Evolutionary conservation across 148 eudicot genomes (phyloP).

Genomic region (Silene uniflora): DNA sequence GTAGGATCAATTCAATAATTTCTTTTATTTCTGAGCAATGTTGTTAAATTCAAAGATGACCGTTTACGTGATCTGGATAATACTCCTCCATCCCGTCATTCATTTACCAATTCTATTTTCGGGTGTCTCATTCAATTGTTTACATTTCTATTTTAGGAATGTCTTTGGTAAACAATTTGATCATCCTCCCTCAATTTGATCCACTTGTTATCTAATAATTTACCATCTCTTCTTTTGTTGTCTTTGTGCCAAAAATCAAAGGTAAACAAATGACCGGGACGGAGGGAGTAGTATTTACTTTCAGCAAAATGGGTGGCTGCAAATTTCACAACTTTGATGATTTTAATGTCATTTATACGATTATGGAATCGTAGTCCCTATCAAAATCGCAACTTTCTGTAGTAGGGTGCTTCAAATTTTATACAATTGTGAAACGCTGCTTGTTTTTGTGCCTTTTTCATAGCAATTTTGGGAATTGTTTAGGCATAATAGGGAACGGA

Average conservation of each 20-base stretch:
- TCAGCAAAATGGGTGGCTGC: background rate
- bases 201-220: too few relatives aligned
- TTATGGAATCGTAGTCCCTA: slow-evolving; percentile 62
- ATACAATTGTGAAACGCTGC: slow-evolving; percentile 26
- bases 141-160: too few relatives aligned
- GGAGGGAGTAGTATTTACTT: background rate
- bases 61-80: slow-evolving; percentile 9
- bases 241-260: too few relatives aligned
- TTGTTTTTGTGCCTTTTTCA: slow-evolving; percentile 26
- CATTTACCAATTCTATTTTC: too few relatives aligned
- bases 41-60: slow-evolving; percentile 13
- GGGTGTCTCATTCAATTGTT: too few relatives aligned
- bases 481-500: slow-evolving; percentile 17
- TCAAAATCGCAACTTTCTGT: slow-evolving; percentile 42
- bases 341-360: background rate
- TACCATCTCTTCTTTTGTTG: too few relatives aligned
- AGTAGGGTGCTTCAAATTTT: slow-evolving; percentile 14
- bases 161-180: too few relatives aligned
- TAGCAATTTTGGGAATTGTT: slow-evolving; percentile 29
- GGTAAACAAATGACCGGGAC: too few relatives aligned
- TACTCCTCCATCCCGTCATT: too few relatives aligned
- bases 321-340: slow-evolving; percentile 2
- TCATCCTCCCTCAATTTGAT: too few relatives aligned
- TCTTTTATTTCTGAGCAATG: background rate
- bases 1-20: too few relatives aligned